Evolutionary conservation across 2,329 filamentous ascomycete species (phyloP).

Genomic region (Pseudocercospora vitis): DNA sequence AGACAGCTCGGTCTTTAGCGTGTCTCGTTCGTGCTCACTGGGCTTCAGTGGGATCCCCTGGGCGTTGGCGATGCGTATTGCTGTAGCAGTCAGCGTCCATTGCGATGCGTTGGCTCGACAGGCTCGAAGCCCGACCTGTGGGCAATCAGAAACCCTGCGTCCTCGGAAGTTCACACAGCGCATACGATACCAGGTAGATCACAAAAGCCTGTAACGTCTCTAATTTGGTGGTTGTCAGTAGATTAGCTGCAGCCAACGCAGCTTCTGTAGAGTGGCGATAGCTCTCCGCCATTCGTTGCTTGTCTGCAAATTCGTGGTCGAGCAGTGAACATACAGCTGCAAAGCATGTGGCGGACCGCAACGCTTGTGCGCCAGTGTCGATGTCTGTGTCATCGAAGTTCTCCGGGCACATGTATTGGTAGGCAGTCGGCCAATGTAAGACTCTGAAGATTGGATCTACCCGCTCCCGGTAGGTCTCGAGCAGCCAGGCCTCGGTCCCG

Average conservation of each 20-base stretch:
- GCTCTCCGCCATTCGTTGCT: not conserved
- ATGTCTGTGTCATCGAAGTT: not conserved
- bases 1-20: conserved; percentile 3
- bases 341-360: conserved; percentile 16
- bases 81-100: conserved; percentile 13
- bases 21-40: not conserved
- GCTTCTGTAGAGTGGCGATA: conserved; percentile 2
- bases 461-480: conserved; percentile 10
- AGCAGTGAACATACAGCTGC: conserved; percentile 10
- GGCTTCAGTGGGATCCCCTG: conserved; percentile 6
- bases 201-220: conserved; percentile 12
- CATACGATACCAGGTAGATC: conserved; percentile 9
- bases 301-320: conserved; percentile 10
- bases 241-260: not conserved
- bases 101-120: conserved; percentile 16
- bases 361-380: not conserved
- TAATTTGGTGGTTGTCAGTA: conserved; percentile 7
- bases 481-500: not conserved
- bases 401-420: not conserved
- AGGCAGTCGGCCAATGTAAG: conserved; percentile 16
- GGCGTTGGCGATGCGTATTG: conserved; percentile 12
- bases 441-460: conserved; percentile 18
- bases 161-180: not conserved
- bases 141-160: not conserved
- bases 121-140: conserved; percentile 13